A percentile compares a stretch with the other conserved stretches of the same genome.
Conservation (phyloP, 31 red algal genomes). For the Asparagopsis taxiformis region DNA sequence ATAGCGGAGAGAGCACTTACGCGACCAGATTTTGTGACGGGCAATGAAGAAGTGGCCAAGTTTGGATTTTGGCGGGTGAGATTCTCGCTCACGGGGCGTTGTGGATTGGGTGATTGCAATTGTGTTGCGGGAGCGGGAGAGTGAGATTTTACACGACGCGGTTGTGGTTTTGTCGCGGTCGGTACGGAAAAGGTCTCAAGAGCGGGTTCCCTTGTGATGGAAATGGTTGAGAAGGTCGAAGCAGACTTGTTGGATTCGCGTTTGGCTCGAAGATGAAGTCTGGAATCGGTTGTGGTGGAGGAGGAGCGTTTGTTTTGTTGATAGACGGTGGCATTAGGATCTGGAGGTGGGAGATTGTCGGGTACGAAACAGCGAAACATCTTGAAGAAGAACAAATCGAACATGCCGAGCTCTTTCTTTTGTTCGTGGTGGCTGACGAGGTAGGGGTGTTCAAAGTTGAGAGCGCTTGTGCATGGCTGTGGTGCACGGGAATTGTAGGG, state of each 20-base stretch:
- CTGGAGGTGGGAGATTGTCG: slow-evolving; percentile 37
- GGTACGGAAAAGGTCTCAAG: too few relatives aligned
- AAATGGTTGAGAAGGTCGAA: background rate
- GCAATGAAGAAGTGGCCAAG: background rate
- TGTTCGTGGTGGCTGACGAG: too few relatives aligned
- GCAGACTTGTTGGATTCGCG: background rate
- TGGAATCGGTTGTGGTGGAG: slow-evolving; percentile 16
- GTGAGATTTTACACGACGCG: too few relatives aligned
- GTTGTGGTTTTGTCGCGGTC: too few relatives aligned
- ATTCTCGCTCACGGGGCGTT: background rate
- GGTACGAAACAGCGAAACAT: slow-evolving; percentile 37
- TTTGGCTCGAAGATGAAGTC: background rate
- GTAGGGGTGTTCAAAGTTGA: too few relatives aligned
- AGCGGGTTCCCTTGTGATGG: too few relatives aligned
- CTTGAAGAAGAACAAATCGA: slow-evolving; percentile 38
- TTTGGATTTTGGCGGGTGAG: background rate
- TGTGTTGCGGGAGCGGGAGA: too few relatives aligned
- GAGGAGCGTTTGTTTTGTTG: slow-evolving; percentile 10
- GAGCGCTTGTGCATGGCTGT: too few relatives aligned
- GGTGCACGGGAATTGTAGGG: too few relatives aligned
- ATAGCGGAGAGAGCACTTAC: slow-evolving; percentile 10
- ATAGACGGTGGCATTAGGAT: slow-evolving; percentile 41
- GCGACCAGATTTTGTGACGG: background rate
- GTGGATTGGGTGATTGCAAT: too few relatives aligned
- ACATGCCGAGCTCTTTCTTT: slow-evolving; percentile 41